A percentile compares a stretch with the other conserved stretches of the same genome.
phyloP scores from a whole-genome alignment of 768 basidiomycete species.

The Phlegmacium glaucopus region DNA sequence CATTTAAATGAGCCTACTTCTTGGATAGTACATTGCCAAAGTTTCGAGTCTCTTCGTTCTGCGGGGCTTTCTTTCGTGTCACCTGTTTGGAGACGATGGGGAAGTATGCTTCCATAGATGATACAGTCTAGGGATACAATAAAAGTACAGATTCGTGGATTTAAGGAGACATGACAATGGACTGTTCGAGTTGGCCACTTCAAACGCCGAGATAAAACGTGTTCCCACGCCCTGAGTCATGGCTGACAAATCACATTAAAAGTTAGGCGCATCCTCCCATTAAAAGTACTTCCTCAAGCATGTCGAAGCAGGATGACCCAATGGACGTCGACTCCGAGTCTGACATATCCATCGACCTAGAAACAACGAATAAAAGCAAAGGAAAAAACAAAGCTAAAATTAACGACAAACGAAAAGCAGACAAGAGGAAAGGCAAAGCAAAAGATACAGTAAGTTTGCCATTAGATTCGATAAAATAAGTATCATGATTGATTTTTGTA shows the following conservation, averaged over 20 bases:
- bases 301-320: conserved; percentile 32
- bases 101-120: background rate
- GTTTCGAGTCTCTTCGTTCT: too few relatives aligned
- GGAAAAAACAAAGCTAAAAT: conserved; percentile 58
- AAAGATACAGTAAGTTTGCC: conserved; percentile 41
- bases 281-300: background rate
- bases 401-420: conserved; percentile 46
- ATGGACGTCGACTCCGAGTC: conserved; percentile 70
- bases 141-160: too few relatives aligned
- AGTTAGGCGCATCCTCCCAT: too few relatives aligned
- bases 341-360: conserved; percentile 53
- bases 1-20: too few relatives aligned
- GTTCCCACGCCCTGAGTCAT: too few relatives aligned
- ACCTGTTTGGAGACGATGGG: background rate
- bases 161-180: too few relatives aligned
- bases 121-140: too few relatives aligned
- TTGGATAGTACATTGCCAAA: too few relatives aligned
- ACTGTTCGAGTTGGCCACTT: too few relatives aligned
- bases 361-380: conserved; percentile 41
- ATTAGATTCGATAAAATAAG: background rate
- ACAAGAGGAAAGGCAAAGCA: conserved; percentile 53
- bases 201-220: too few relatives aligned
- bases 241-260: too few relatives aligned
- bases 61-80: background rate
- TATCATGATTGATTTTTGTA: conserved; percentile 18